Base-by-base conservation (phyloP, 306 rosid genomes). In the Abrus pulchellus region DNA sequence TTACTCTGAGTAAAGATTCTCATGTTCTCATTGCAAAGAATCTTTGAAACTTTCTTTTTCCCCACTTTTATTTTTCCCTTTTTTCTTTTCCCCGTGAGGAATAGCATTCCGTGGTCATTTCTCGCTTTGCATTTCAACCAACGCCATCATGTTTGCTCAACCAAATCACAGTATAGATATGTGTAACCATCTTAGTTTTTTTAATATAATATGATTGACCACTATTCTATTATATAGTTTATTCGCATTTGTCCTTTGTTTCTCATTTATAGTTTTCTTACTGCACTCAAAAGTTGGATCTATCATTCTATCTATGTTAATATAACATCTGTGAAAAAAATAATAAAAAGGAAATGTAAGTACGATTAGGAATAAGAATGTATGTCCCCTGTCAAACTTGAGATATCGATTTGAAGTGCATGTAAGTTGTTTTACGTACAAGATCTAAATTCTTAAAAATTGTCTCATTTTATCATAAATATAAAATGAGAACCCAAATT, bases 81-180 rank as follows among this genome's bases (percentile, higher is more conserved):
- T 49, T 47, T 48, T 20, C 82, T 78, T 82, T 83, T 76, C 82
- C 76, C 82, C 82, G 62, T 84, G 74, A 76, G 86, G 99, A 94
- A 94, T 94, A 85, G 40, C 94, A 92, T 94, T 94, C 98, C 95
- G 94, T 90, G 95, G 97, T 91, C 94, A 93, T 94, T 94, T 91
- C 97, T 90, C 74, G 77, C 94, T 91, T 89, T 91, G 76, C 81
- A 83, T 83, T 85, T 80, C 83, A 83, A 84, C 90, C 87, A 85
- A 70, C 67, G 76, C 80, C 71, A 82, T 83, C 75, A 80, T 20
- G 20, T 20, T 20, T 20, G 20, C 20, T 20, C 20, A 20, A 20
- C 20, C 20, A 20, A 20, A 20, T 20, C 20, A 0, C 20, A 20
- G 20, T 20, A 20, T 20, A 20, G 20, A 20, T 20, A 20, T 20